These are phyloP conservation scores for Candida manassasensis DNA, from an alignment of 805 yeast genomes.

Conservation along the genomic window DNA sequence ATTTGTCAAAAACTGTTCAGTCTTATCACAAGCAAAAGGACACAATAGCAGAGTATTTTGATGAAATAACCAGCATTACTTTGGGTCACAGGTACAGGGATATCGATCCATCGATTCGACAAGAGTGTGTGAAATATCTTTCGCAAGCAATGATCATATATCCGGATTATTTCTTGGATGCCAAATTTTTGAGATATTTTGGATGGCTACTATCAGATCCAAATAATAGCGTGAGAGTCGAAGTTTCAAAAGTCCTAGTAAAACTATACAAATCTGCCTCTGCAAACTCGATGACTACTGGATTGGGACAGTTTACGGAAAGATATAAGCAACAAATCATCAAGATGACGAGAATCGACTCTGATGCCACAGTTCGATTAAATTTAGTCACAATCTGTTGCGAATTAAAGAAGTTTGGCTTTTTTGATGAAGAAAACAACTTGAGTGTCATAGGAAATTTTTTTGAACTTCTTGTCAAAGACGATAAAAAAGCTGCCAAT, in stretches of 20 bases:
- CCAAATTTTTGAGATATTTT: conserved; percentile 65
- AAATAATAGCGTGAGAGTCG: conserved; percentile 54
- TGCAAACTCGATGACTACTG: conserved; percentile 39
- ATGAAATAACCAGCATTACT: conserved; percentile 61
- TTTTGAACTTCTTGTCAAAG: conserved; percentile 19
- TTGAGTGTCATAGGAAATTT: conserved; percentile 20
- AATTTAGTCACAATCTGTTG: conserved; percentile 47
- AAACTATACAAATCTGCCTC: conserved; percentile 37
- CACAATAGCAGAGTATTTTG: conserved; percentile 52
- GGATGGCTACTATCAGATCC: conserved; percentile 86
- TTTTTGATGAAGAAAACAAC: conserved; percentile 56
- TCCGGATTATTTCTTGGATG: conserved; percentile 69
- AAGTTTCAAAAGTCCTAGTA: conserved; percentile 53
- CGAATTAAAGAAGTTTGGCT: conserved; percentile 57
- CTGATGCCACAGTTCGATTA: conserved; percentile 49
- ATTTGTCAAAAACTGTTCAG: conserved; percentile 39
- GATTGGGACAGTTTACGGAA: conserved; percentile 74
- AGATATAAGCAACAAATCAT: conserved; percentile 62
- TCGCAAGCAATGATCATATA: conserved; percentile 68
- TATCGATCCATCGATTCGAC: conserved; percentile 65
- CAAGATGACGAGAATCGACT: conserved; percentile 45
- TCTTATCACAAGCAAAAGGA: conserved; percentile 39
- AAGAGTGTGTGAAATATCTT: conserved; percentile 58
- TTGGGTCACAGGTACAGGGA: conserved; percentile 80
- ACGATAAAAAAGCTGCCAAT: conserved; percentile 6